Percentiles rank a stretch among this genome's conserved stretches.
Conservation (phyloP, 257 asterid species). For the Echites panduratus region DNA sequence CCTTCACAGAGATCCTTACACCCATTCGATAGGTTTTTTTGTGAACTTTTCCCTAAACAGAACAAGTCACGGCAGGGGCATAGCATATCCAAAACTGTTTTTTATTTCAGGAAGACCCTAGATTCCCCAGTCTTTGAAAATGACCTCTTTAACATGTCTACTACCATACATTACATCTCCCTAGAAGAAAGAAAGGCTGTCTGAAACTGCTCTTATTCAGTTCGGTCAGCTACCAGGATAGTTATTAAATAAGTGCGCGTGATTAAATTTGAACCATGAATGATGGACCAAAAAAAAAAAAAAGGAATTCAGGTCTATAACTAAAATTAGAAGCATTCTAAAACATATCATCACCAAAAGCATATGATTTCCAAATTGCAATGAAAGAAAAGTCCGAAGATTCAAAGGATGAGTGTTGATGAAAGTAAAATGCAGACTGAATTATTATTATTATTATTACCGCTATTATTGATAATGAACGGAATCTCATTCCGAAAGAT, state of each 20-base stretch:
- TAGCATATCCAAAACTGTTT: not conserved
- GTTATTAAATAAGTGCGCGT: not conserved
- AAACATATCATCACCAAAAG: not conserved
- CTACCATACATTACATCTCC: not conserved
- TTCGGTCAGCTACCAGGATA: not conserved
- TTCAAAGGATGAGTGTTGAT: not conserved
- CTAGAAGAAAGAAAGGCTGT: not conserved
- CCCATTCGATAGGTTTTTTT: not conserved
- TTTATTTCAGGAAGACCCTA: not conserved
- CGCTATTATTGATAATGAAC: slow-evolving; percentile 36
- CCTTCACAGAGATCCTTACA: not conserved
- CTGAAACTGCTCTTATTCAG: not conserved
- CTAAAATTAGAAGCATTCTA: not conserved
- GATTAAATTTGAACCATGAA: not conserved
- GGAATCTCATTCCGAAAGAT: slow-evolving; percentile 78
- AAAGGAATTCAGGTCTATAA: not conserved
- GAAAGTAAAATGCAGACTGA: slow-evolving; percentile 32
- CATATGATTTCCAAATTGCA: not conserved
- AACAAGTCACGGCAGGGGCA: not conserved
- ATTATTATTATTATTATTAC: slow-evolving; percentile 21
- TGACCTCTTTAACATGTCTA: not conserved
- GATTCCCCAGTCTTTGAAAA: not conserved
- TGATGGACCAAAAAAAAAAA: not conserved
- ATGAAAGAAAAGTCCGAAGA: not conserved
- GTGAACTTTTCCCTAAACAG: not conserved